A percentile compares a stretch with the other conserved stretches of the same genome.
Conservation (phyloP, 106 monocot species). For the Dioscorea dumetorum region DNA sequence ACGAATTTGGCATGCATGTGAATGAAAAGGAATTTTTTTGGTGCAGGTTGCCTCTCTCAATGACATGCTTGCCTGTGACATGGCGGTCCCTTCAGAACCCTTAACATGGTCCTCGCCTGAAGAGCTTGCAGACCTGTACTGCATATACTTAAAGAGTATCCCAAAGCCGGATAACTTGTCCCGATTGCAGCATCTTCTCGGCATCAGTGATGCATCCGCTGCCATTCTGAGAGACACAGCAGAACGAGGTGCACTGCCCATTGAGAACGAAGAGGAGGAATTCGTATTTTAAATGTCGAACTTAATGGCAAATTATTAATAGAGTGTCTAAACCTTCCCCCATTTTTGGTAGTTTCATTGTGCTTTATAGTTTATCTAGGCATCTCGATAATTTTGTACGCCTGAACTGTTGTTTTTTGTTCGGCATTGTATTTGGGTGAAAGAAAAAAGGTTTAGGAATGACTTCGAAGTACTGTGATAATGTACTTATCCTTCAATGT, state of each 20-base stretch:
- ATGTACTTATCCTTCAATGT: too few species aligned
- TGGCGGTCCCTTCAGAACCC: conserved; percentile 60
- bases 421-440: too few species aligned
- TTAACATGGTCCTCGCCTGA: conserved; percentile 69
- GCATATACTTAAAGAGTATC: conserved; percentile 75
- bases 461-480: too few species aligned
- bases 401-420: too few species aligned
- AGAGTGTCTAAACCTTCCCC: not conserved
- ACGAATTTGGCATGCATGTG: too few species aligned
- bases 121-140: conserved; percentile 77
- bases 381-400: too few species aligned
- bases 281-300: conserved; percentile 55
- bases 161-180: conserved; percentile 73
- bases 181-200: conserved; percentile 74
- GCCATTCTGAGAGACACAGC: conserved; percentile 50
- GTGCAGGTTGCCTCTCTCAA: conserved; percentile 67
- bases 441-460: too few species aligned
- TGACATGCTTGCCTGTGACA: conserved; percentile 75
- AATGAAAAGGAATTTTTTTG: too few species aligned
- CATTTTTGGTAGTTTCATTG: conserved; percentile 21
- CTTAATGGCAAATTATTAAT: too few species aligned
- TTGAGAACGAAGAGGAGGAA: conserved; percentile 72
- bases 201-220: conserved; percentile 65
- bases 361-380: not conserved
- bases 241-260: conserved; percentile 44